Evolutionary conservation across 129 eudicot genomes (phyloP), one percentile per base, ranked within the genome.

Genomic region (Glebionis coronaria): DNA sequence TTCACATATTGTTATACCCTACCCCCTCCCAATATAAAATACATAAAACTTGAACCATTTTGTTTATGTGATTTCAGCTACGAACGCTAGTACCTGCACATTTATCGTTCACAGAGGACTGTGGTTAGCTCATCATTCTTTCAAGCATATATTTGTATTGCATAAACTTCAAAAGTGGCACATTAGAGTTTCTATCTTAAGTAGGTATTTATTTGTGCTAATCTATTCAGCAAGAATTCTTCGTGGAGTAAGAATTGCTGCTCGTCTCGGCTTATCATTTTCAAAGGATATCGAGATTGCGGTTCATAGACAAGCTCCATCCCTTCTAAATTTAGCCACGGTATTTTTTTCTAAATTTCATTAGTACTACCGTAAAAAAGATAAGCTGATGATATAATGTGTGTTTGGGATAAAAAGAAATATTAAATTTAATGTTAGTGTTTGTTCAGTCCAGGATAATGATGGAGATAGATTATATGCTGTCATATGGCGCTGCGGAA

Each of bases 181-280:
- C 62, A 27, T 68, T 40, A 19, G 47, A 72, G 56, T 44, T 44
- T 47, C 25, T n/a, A 51, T 19, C 54, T 50, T 16, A 8, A 73
- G 14, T 12, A 51, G 27, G 49, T 63, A 23, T 52, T 45, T n/a
- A 3, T 35, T 35, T 56, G 45, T 78, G 52, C 49, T 67, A 58
- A 50, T 75, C 62, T 23, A 27, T 76, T 63, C 87, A 93, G 99
- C 99, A 18, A 88, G 99, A 82, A 89, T 94, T 67, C 78, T 94
- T 77, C 84, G 97, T 68, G 99, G 93, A 69, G 59, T 94, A 70
- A 84, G 99, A 78, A 85, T 94, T 35, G 99, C 99, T 51, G 99
- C 94, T 73, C 97, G 99, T 75, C 95, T 94, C 46, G 86, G 88
- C 52, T 79, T 94, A 23, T 86, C 99, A 21, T 72, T 89, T 74